A percentile compares a stretch with the other conserved stretches of the same genome.
These are phyloP conservation scores for Suillus placidus DNA, from an alignment of 768 basidiomycete genomes.

Conservation along the genomic window DNA sequence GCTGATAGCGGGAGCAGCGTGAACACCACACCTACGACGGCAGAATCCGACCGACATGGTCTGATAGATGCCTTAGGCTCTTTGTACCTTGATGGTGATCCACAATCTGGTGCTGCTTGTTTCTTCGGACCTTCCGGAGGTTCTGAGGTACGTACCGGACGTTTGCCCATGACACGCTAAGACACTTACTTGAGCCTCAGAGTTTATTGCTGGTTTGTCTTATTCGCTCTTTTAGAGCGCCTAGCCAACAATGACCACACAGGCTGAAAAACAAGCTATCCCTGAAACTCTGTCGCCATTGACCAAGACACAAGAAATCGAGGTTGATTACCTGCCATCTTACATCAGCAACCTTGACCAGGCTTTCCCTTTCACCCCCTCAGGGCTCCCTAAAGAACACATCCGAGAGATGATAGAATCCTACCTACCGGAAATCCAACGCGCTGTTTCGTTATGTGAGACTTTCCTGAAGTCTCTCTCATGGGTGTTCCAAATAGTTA, in stretches of 20 bases:
- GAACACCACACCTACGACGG: constrained; percentile 2
- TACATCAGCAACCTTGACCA: constrained; percentile 46
- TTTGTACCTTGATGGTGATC: constrained; percentile 44
- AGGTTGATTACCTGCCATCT: constrained; percentile 47
- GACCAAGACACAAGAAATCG: constrained; percentile 38
- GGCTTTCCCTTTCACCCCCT: constrained; percentile 49
- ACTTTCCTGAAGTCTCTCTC: constrained; percentile 51
- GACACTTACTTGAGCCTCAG: constrained; percentile 27
- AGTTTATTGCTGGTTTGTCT: constrained; percentile 45
- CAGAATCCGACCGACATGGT: constrained; percentile 21
- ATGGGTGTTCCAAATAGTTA: constrained; percentile 54
- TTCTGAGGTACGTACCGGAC: constrained; percentile 45
- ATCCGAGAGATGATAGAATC: constrained; percentile 46
- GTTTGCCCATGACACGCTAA: background rate
- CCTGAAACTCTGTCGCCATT: constrained; percentile 10
- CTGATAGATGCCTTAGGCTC: constrained; percentile 45
- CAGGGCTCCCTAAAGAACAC: constrained; percentile 34
- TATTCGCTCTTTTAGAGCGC: background rate
- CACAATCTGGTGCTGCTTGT: constrained; percentile 19
- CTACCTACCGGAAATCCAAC: constrained; percentile 46
- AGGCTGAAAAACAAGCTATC: constrained; percentile 17
- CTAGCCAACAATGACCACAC: background rate
- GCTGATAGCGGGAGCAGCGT: constrained; percentile 33
- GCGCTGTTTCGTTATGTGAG: constrained; percentile 46
- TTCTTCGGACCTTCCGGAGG: constrained; percentile 53